Percentiles rank a stretch among this genome's conserved stretches.
phyloP scores from a whole-genome alignment of 805 yeast species.

The Kregervanrija delftensis region DNA sequence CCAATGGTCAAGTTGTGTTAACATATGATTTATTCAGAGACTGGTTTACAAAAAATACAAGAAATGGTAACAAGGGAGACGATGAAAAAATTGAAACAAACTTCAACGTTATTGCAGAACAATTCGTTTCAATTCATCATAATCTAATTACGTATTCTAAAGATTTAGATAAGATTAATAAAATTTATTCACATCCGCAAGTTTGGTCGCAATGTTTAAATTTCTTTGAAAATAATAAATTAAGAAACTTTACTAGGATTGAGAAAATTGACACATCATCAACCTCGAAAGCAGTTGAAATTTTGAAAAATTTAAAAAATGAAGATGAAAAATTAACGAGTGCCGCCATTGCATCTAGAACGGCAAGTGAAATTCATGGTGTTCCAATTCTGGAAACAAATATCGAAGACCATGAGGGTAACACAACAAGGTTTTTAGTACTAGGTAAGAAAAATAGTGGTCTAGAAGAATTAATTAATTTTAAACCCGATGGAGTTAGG shows the following conservation, averaged over 20 bases:
- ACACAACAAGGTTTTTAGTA: conserved; percentile 81
- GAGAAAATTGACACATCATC: conserved; percentile 63
- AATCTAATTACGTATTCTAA: conserved; percentile 49
- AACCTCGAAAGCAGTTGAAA: conserved; percentile 79
- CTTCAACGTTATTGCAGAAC: conserved; percentile 64
- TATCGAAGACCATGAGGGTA: conserved; percentile 67
- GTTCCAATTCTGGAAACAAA: conserved; percentile 47
- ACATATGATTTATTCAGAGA: conserved; percentile 79
- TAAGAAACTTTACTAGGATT: conserved; percentile 27
- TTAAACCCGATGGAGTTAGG: conserved; percentile 2
- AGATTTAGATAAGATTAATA: conserved; percentile 39
- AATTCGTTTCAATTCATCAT: conserved; percentile 78
- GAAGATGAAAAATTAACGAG: conserved; percentile 30
- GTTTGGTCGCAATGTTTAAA: conserved; percentile 89
- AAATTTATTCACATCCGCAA: conserved; percentile 89
- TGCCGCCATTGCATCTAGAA: conserved; percentile 68
- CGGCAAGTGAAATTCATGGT: conserved; percentile 56
- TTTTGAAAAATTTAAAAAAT: conserved; percentile 35
- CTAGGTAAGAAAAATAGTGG: conserved; percentile 35
- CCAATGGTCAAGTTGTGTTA: conserved; percentile 87
- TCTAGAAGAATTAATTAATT: not conserved
- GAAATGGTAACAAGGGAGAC: too few species aligned
- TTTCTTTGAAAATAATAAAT: conserved; percentile 39
- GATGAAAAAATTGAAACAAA: conserved; percentile 19
- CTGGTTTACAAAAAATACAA: conserved; percentile 33